phyloP scores from a whole-genome alignment of 352 stramenopile genomes.

The Phytophthora foliorum region DNA sequence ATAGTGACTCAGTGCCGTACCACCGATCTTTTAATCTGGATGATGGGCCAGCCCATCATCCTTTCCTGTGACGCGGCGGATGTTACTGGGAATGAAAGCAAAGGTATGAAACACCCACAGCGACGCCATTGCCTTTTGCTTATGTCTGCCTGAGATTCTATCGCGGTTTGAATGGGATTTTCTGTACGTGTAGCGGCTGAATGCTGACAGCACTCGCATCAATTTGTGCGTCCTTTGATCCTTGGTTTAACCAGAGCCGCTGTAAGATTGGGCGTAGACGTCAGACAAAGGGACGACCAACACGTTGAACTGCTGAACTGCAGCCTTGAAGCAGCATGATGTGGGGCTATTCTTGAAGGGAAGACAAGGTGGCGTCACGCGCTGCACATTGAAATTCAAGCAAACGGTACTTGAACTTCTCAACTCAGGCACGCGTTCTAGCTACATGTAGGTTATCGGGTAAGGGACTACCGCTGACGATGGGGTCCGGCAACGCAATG shows the following conservation, averaged over 20 bases:
- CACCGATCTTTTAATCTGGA: conserved; percentile 18
- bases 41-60: conserved; percentile 15
- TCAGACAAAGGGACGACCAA: not conserved
- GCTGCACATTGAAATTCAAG: not conserved
- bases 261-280: not conserved
- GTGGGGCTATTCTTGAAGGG: not conserved
- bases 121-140: too few relatives aligned
- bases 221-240: too few relatives aligned
- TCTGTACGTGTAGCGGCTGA: too few relatives aligned
- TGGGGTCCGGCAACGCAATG: not conserved
- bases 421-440: not conserved
- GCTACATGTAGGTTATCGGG: too few relatives aligned
- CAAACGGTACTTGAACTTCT: not conserved
- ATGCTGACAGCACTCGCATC: too few relatives aligned
- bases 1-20: conserved; percentile 15
- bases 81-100: too few relatives aligned
- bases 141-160: too few relatives aligned
- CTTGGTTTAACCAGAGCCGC: not conserved
- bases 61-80: conserved; percentile 19
- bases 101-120: too few relatives aligned
- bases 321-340: not conserved
- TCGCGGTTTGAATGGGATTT: too few relatives aligned
- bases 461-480: not conserved
- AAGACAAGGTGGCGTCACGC: not conserved
- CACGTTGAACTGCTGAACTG: not conserved